These are phyloP conservation scores for Lachancea lanzarotensis DNA, from an alignment of 805 yeast genomes.

Conservation along the genomic window DNA sequence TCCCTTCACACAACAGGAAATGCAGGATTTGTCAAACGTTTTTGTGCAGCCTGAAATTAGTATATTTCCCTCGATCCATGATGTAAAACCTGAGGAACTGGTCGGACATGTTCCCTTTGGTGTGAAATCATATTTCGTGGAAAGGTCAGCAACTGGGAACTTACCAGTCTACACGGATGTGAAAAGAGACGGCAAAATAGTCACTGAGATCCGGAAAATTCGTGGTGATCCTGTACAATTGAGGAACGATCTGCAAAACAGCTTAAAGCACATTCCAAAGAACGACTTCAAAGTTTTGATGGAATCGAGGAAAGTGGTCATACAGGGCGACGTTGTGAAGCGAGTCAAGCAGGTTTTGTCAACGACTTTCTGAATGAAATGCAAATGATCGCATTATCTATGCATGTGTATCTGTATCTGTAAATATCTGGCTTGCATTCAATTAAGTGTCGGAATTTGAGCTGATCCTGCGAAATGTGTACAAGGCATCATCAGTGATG, in stretches of 20 bases:
- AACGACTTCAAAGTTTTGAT: conserved; percentile 42
- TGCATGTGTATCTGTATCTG: conserved; percentile 4
- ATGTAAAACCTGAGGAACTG: conserved; percentile 28
- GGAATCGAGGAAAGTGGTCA: conserved; percentile 47
- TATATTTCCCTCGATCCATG: conserved; percentile 26
- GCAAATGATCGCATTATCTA: not conserved
- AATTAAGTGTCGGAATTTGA: conserved; percentile 2
- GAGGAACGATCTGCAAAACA: conserved; percentile 54
- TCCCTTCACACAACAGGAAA: conserved; percentile 4
- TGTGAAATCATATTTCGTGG: conserved; percentile 30
- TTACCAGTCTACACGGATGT: conserved; percentile 75
- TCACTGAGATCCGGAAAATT: conserved; percentile 68
- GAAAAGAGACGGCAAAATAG: conserved; percentile 47
- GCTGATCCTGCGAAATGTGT: conserved; percentile 24
- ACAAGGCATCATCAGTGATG: conserved; percentile 24
- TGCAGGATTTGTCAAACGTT: conserved; percentile 5
- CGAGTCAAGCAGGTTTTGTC: conserved; percentile 31
- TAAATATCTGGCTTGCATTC: conserved; percentile 10
- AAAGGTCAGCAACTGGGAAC: conserved; percentile 55
- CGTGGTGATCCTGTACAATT: conserved; percentile 62
- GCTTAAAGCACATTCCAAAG: conserved; percentile 43
- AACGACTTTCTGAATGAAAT: conserved; percentile 11
- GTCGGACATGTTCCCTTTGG: conserved; percentile 23
- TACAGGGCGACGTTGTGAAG: conserved; percentile 42
- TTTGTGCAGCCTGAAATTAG: conserved; percentile 6